These are phyloP conservation scores for Jaltomata sinuosa DNA, from an alignment of 257 asterid genomes.

Conservation along the genomic window DNA sequence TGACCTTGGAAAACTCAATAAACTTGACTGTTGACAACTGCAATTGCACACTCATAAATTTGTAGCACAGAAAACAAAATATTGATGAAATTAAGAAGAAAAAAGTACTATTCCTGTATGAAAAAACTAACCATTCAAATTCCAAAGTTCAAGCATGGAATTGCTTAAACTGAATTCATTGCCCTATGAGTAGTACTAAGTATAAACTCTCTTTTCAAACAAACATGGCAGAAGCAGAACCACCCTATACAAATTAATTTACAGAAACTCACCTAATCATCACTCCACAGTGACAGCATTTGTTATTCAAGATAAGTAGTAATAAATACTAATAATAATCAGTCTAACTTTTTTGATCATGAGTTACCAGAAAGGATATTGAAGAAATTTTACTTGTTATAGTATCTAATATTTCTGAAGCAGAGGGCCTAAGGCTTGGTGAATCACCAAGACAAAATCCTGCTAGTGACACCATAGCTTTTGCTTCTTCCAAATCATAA, in stretches of 20 bases:
- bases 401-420: constrained; percentile 25
- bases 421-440: constrained; percentile 47
- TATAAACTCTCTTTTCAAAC: background rate
- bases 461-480: constrained; percentile 38
- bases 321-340: no score
- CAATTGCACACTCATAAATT: background rate
- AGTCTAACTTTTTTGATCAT: background rate
- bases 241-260: background rate
- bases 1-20: background rate
- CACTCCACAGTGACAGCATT: no score
- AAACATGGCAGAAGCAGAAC: background rate
- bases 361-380: background rate
- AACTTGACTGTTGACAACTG: background rate
- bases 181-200: background rate
- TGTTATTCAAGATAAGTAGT: no score
- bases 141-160: background rate
- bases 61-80: background rate
- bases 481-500: constrained; percentile 37
- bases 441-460: constrained; percentile 44
- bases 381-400: constrained; percentile 24
- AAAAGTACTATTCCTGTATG: no score
- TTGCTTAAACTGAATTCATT: background rate
- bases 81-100: no score
- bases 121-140: background rate
- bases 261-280: background rate